These are phyloP conservation scores for Leishmania turanica DNA, from an alignment of 208 protist genomes.

Conservation along the genomic window DNA sequence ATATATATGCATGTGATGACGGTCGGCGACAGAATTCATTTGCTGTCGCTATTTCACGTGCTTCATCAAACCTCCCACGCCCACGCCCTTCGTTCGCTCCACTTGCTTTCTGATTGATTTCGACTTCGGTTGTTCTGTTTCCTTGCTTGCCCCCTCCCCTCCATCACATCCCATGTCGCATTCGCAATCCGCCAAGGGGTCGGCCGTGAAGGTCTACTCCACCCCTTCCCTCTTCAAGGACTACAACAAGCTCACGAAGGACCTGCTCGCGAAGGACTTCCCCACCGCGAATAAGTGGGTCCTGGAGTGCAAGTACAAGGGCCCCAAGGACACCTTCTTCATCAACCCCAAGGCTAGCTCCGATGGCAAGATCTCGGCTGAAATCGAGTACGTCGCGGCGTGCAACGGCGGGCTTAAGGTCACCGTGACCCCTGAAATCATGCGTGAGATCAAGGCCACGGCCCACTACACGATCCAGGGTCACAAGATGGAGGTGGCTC, in stretches of 20 bases:
- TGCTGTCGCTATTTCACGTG: too few species aligned
- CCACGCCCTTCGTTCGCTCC: neutral
- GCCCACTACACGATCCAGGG: slow-evolving; percentile 48
- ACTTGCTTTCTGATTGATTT: neutral
- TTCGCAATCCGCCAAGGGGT: neutral
- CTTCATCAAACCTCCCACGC: neutral
- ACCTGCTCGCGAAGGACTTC: slow-evolving; percentile 78
- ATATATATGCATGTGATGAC: neutral
- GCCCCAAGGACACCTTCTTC: slow-evolving; percentile 52
- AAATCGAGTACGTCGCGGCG: slow-evolving; percentile 63
- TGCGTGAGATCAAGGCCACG: slow-evolving; percentile 38
- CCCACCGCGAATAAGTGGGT: slow-evolving; percentile 53
- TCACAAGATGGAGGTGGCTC: slow-evolving; percentile 64
- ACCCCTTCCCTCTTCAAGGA: slow-evolving; percentile 67
- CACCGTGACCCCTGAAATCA: slow-evolving; percentile 42
- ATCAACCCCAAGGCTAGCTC: slow-evolving; percentile 58
- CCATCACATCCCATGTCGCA: neutral
- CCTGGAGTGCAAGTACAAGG: slow-evolving; percentile 83
- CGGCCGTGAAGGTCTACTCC: slow-evolving; percentile 22
- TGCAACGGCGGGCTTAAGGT: slow-evolving; percentile 59
- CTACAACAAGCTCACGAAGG: slow-evolving; percentile 80
- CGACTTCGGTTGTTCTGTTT: neutral
- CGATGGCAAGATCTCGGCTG: slow-evolving; percentile 44
- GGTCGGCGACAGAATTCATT: neutral
- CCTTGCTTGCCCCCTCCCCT: neutral